Evolutionary conservation across 2,329 filamentous ascomycete genomes (phyloP), one percentile per base, ranked within the genome.

Genomic region (Cercospora berteroae): DNA sequence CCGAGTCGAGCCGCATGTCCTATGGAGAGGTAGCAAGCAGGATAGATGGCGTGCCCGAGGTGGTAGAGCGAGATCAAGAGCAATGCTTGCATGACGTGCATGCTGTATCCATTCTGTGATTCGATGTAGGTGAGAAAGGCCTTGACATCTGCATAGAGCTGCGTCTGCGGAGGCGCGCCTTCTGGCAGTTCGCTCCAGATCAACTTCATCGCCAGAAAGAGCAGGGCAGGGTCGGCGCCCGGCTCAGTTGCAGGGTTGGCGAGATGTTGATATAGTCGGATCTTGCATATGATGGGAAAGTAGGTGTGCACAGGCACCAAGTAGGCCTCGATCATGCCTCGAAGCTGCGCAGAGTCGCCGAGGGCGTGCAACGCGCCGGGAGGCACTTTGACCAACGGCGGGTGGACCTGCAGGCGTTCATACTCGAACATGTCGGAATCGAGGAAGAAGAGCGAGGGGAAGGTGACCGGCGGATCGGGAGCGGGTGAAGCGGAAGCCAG

Each of bases 221-320:
- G 33, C 33, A 39, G 7, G 13, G 33, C 33, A 16, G n/a, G 33
- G 33, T 39, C 33, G 33, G 33, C 33, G 13, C 33, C 33, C 33
- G 33, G 33, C 33, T 39, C 33, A 5, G 33, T 39, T 16, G 33
- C 33, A 39, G 33, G 33, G n/a, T 39, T 39, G 33, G 33, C 33
- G 33, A 39, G 33, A 39, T 39, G 72, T 57, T 77, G 76, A 55
- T 80, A 80, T 69, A 85, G 75, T 23, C 82, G 76, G 69, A 83
- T 84, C 69, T 79, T 80, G 16, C 81, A 83, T 31, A 85, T 72
- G 58, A 85, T 81, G 6, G 83, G 82, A 68, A 84, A 79, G 80
- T 83, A 84, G 29, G 75, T 83, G 33, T 36, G 33, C 12, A 36
- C 72, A 4, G 80, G 81, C 23, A 68, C 68, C 65, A 85, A 84